A percentile compares a stretch with the other conserved stretches of the same genome.
Conservation (phyloP, 2,329 filamentous ascomycete species). For the Colletotrichum lupini region DNA sequence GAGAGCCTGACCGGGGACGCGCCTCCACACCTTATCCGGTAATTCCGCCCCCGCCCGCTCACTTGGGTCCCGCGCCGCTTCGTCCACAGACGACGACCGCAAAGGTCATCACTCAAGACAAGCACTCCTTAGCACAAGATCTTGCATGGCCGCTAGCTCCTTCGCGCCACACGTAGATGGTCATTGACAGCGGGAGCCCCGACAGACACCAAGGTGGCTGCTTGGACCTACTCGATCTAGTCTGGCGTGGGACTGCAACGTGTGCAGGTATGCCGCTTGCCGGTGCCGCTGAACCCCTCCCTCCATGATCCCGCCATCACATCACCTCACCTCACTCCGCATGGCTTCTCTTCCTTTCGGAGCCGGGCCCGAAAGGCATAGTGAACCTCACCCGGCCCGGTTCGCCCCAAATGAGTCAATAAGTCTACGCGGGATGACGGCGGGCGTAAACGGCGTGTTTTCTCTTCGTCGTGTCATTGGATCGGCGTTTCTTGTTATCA, state of each 20-base stretch:
- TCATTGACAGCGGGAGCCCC: neutral
- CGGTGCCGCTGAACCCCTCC: neutral
- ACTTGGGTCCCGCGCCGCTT: neutral
- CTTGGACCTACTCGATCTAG: constrained; percentile 16
- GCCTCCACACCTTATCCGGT: neutral
- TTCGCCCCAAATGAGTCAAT: constrained; percentile 12
- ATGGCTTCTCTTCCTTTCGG: neutral
- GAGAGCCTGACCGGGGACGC: neutral
- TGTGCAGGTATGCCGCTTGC: neutral
- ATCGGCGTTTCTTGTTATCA: neutral
- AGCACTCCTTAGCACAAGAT: neutral
- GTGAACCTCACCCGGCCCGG: neutral
- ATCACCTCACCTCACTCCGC: constrained; percentile 5
- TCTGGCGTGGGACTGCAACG: neutral
- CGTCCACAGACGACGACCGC: neutral
- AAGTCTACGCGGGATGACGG: neutral
- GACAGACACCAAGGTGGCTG: neutral
- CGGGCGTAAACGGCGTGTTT: neutral
- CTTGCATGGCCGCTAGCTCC: neutral
- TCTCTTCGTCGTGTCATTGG: neutral
- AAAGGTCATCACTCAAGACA: neutral
- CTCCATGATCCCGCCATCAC: neutral
- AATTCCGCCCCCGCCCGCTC: neutral
- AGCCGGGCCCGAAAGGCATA: constrained; percentile 2
- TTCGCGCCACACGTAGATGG: neutral